phyloP scores from a whole-genome alignment of 2,329 filamentous ascomycete species.

The Uncinocarpus reesii region DNA sequence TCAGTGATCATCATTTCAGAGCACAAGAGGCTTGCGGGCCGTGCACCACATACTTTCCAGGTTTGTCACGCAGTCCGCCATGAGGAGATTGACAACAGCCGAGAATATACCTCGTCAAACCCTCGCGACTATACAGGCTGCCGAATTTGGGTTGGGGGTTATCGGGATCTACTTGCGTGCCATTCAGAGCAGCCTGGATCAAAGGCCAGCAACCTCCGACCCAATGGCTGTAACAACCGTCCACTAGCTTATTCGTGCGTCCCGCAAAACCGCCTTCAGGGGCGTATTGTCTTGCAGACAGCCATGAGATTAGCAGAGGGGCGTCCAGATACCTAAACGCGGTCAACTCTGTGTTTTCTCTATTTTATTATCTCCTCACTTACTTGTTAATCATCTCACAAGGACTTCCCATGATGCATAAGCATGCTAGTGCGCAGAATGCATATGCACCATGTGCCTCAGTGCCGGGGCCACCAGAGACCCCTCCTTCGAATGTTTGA shows the following conservation, averaged over 20 bases:
- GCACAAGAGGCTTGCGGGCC: conserved; percentile 3
- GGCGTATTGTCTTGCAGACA: conserved; percentile 76
- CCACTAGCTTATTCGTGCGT: conserved; percentile 93
- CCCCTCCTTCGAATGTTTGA: conserved; percentile 91
- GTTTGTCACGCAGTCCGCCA: conserved; percentile 87
- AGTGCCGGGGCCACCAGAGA: conserved; percentile 70
- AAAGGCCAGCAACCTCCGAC: conserved; percentile 90
- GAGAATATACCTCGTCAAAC: conserved; percentile 78
- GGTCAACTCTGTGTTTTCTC: conserved; percentile 14
- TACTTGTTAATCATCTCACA: conserved; percentile 63
- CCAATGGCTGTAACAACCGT: conserved; percentile 98
- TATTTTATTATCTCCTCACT: conserved; percentile 24
- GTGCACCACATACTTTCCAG: conserved; percentile 58
- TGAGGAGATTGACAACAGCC: conserved; percentile 70
- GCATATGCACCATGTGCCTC: conserved; percentile 96
- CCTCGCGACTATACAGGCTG: conserved; percentile 65
- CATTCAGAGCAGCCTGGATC: conserved; percentile 65
- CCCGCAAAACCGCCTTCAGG: conserved; percentile 90
- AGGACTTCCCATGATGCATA: conserved; percentile 75
- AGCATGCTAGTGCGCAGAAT: conserved; percentile 82
- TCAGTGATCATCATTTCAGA: conserved; percentile 1
- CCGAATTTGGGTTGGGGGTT: conserved; percentile 21
- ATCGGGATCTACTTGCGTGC: conserved; percentile 31
- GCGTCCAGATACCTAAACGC: conserved; percentile 61
- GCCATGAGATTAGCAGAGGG: conserved; percentile 68